Percentiles rank a stretch among this genome's conserved stretches.
These are phyloP conservation scores for Cyclocybe aegerita DNA, from an alignment of 768 basidiomycete genomes.

Conservation along the genomic window DNA sequence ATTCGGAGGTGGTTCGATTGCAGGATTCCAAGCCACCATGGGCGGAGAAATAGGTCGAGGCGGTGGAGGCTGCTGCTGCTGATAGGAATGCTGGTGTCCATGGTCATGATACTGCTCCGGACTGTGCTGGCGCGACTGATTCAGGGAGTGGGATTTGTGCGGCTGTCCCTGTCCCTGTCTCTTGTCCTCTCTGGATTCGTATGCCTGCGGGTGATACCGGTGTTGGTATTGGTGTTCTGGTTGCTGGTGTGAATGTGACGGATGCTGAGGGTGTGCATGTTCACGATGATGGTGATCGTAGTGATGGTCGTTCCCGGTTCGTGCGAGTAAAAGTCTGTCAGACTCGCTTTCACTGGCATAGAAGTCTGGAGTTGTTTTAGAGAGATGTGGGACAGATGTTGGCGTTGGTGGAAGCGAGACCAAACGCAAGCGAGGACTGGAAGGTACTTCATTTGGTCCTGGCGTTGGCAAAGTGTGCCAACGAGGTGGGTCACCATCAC, in stretches of 20 bases:
- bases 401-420: conserved; percentile 53
- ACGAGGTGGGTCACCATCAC: conserved; percentile 28
- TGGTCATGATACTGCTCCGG: conserved; percentile 12
- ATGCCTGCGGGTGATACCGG: conserved; percentile 15
- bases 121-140: conserved; percentile 18
- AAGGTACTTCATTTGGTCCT: conserved; percentile 58
- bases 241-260: conserved; percentile 13
- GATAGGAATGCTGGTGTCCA: conserved; percentile 9
- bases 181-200: conserved; percentile 2
- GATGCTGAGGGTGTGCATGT: conserved; percentile 17
- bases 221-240: conserved; percentile 15
- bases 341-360: conserved; percentile 30
- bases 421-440: conserved; percentile 52
- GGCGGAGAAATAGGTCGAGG: conserved; percentile 58
- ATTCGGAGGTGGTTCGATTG: conserved; percentile 76
- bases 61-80: conserved; percentile 28
- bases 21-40: conserved; percentile 78
- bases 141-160: conserved; percentile 13
- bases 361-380: conserved; percentile 22
- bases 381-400: conserved; percentile 23
- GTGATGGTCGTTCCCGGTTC: conserved; percentile 7
- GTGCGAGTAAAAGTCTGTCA: conserved; percentile 20
- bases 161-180: background rate
- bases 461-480: conserved; percentile 63
- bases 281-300: conserved; percentile 19